A percentile compares a stretch with the other conserved stretches of the same genome.
phyloP scores from a whole-genome alignment of 225 moss, liverwort and hornwort genomes.

The Straminergon stramineum region DNA sequence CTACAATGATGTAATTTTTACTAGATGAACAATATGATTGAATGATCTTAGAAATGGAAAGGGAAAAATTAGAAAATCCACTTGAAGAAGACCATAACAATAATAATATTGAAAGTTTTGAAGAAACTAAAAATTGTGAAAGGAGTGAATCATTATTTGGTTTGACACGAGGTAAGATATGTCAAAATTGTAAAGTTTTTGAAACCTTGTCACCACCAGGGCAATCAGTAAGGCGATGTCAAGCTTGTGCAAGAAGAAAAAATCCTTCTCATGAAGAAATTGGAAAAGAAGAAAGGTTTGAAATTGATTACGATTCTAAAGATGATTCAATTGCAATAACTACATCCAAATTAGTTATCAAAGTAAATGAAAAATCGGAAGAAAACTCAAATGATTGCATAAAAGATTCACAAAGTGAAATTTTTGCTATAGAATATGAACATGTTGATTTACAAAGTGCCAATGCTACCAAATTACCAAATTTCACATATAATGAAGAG shows the following conservation, averaged over 20 bases:
- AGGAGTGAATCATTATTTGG: neutral
- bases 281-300: neutral
- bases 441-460: neutral
- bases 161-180: neutral
- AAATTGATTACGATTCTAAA: neutral
- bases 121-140: neutral
- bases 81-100: neutral
- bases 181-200: neutral
- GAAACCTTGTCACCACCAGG: neutral
- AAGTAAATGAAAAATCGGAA: neutral
- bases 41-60: neutral
- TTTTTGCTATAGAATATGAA: neutral
- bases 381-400: neutral
- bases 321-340: neutral
- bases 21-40: neutral
- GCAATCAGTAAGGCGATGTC: neutral
- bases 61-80: neutral
- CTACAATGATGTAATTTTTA: too few relatives aligned
- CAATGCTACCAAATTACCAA: neutral
- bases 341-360: neutral
- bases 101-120: neutral
- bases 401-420: neutral
- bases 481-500: neutral
- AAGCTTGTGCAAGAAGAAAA: neutral
- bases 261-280: neutral